Conservation (phyloP, 2,329 filamentous ascomycete genomes). For the Cyanodermella asteris region DNA sequence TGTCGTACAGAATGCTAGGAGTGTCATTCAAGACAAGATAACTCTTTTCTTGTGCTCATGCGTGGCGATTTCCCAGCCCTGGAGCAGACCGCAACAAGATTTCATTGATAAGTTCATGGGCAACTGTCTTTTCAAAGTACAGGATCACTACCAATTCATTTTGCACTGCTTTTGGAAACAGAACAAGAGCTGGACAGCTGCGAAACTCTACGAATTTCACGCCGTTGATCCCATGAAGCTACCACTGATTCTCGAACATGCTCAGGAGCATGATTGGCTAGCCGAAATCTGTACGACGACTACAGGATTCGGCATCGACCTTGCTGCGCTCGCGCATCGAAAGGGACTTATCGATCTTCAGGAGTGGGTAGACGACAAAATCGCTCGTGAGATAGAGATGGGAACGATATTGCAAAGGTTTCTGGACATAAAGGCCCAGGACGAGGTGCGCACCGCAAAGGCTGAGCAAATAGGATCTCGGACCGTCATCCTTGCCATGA, state of each 20-base stretch:
- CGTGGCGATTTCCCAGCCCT: slow-evolving; percentile 25
- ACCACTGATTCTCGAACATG: slow-evolving; percentile 54
- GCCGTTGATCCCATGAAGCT: slow-evolving; percentile 46
- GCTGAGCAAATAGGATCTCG: slow-evolving; percentile 40
- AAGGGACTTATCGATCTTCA: slow-evolving; percentile 59
- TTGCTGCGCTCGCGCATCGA: slow-evolving; percentile 67
- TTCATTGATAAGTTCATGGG: slow-evolving; percentile 39
- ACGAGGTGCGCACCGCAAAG: slow-evolving; percentile 56
- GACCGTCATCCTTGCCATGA: slow-evolving; percentile 59
- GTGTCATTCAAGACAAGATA: slow-evolving; percentile 33
- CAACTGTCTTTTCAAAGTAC: slow-evolving; percentile 59
- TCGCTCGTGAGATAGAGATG: slow-evolving; percentile 44
- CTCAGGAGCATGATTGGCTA: slow-evolving; percentile 62
- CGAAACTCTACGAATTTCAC: slow-evolving; percentile 57
- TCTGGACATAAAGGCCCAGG: slow-evolving; percentile 59
- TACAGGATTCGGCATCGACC: slow-evolving; percentile 69
- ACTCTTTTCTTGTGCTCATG: slow-evolving; percentile 29
- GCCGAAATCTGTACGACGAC: slow-evolving; percentile 56
- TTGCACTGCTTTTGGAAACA: slow-evolving; percentile 82
- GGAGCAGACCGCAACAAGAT: slow-evolving; percentile 25
- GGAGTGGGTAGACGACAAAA: slow-evolving; percentile 54
- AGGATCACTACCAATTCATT: slow-evolving; percentile 65
- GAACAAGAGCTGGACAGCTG: slow-evolving; percentile 68
- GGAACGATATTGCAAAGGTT: slow-evolving; percentile 56
- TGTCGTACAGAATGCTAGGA: slow-evolving; percentile 33